Conservation (phyloP, 176 grass and related monocot species). For the Ampelocalamus luodianensis region DNA sequence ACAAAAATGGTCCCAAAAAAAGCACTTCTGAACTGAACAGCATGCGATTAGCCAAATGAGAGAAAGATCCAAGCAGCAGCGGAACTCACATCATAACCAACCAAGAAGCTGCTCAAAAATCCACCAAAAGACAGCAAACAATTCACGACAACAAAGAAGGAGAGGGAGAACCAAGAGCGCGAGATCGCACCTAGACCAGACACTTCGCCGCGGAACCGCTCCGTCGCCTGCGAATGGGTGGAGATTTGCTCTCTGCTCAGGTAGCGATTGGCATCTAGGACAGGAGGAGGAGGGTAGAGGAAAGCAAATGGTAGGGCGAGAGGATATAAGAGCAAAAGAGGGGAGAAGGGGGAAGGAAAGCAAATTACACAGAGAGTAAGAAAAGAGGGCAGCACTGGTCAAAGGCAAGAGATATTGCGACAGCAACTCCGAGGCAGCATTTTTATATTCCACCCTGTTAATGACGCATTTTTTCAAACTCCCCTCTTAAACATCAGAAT, state of each 20-base stretch:
- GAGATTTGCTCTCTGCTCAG: constrained; percentile 1
- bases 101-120: not conserved
- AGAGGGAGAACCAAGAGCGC: not conserved
- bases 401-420: constrained; percentile 65
- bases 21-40: not conserved
- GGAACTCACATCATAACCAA: not conserved
- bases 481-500: not conserved
- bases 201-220: constrained; percentile 28
- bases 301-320: constrained; percentile 27
- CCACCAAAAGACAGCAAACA: not conserved
- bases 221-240: constrained; percentile 16
- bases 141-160: not conserved
- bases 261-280: constrained; percentile 28
- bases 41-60: not conserved
- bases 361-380: constrained; percentile 14
- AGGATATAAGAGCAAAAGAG: constrained; percentile 42
- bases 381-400: constrained; percentile 62
- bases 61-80: constrained; percentile 21
- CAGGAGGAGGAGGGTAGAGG: constrained; percentile 11
- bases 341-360: not conserved
- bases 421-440: constrained; percentile 50
- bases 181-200: constrained; percentile 27
- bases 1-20: not conserved
- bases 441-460: constrained; percentile 41
- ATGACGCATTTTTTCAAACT: constrained; percentile 2